phyloP scores from a whole-genome alignment of 2,329 filamentous ascomycete genomes.

The Phialemonium atrogriseum region DNA sequence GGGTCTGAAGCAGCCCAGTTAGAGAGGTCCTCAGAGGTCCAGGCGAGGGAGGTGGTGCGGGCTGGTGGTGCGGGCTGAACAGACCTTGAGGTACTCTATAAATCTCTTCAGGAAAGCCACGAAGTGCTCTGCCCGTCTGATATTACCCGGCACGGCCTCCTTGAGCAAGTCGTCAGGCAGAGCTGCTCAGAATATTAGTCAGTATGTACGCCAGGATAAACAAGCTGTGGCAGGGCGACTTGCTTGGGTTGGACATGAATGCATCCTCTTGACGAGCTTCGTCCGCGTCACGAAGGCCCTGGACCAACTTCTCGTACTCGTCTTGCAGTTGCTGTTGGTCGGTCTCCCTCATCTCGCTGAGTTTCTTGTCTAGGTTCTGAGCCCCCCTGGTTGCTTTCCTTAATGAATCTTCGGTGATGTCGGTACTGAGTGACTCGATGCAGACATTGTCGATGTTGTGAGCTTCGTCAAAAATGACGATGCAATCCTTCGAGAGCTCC shows the following conservation, averaged over 20 bases:
- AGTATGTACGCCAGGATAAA: not conserved
- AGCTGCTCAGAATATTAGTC: constrained; percentile 38
- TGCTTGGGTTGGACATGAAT: constrained; percentile 87
- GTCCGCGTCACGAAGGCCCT: constrained; percentile 80
- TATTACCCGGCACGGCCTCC: constrained; percentile 94
- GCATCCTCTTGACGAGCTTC: constrained; percentile 87
- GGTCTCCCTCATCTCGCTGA: constrained; percentile 89
- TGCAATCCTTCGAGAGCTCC: constrained; percentile 95
- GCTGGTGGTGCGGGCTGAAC: not conserved
- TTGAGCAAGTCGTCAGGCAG: constrained; percentile 89
- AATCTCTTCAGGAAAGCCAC: constrained; percentile 91
- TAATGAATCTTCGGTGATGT: constrained; percentile 90
- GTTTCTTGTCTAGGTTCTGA: constrained; percentile 82
- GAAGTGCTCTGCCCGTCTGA: constrained; percentile 91
- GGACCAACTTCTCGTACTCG: constrained; percentile 91
- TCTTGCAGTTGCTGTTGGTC: constrained; percentile 91
- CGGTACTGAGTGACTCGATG: constrained; percentile 94
- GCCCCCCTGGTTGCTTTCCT: constrained; percentile 86
- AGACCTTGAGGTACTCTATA: constrained; percentile 84
- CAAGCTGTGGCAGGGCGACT: constrained; percentile 1
- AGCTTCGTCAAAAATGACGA: constrained; percentile 96
- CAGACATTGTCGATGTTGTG: constrained; percentile 99
- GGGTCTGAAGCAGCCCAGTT: constrained; percentile 45
- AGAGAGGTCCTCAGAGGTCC: not conserved
- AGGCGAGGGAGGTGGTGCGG: not conserved